Percentiles rank a stretch among this genome's conserved stretches.
These are phyloP conservation scores for Aureobasidium lini DNA, from an alignment of 2,329 filamentous ascomycete species.

Conservation along the genomic window DNA sequence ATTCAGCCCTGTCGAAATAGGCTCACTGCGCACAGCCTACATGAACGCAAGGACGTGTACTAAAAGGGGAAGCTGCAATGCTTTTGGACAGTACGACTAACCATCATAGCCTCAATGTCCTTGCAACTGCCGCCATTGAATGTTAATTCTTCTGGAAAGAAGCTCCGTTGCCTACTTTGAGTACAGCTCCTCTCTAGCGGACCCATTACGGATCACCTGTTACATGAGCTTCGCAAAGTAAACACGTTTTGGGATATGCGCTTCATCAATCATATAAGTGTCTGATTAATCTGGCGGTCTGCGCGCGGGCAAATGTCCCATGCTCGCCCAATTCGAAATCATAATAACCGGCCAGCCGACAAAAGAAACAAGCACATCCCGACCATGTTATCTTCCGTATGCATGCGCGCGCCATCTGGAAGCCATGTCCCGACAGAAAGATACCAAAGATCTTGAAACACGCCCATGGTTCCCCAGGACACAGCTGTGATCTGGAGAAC, in stretches of 20 bases:
- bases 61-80: not conserved
- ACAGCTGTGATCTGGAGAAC: not conserved
- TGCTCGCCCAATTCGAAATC: not conserved
- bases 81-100: not conserved
- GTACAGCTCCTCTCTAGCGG: not conserved
- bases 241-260: not conserved
- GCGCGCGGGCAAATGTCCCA: not conserved
- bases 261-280: not conserved
- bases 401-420: not conserved
- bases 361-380: not conserved
- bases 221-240: not conserved
- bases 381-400: not conserved
- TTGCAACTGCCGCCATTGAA: slow-evolving; percentile 8
- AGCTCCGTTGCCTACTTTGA: not conserved
- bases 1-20: slow-evolving; percentile 4
- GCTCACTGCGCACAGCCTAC: not conserved
- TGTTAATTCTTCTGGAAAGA: not conserved
- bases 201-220: not conserved
- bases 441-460: slow-evolving; percentile 9
- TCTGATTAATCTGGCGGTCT: not conserved
- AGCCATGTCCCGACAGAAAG: not conserved
- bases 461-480: not conserved
- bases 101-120: not conserved
- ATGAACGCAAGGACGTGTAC: not conserved
- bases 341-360: not conserved